Evolutionary conservation across 1,284 basidiomycete species (phyloP).

Genomic region (Phellopilus nigrolimitatus): DNA sequence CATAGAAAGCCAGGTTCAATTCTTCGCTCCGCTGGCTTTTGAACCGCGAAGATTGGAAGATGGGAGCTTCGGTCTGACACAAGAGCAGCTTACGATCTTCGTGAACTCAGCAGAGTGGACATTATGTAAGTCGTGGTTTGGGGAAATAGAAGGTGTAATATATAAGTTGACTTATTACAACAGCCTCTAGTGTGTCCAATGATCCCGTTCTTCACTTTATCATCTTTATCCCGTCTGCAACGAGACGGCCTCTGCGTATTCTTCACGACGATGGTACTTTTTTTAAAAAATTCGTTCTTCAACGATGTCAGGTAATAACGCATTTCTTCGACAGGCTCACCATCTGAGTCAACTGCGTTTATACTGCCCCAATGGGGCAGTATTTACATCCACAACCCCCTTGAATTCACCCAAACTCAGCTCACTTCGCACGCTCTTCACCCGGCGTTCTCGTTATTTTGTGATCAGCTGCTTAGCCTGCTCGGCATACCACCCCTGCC

Average conservation of each 20-base stretch:
- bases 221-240: conserved; percentile 77
- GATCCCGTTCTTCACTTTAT: conserved; percentile 93
- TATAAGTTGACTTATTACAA: conserved; percentile 6
- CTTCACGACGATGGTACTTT: conserved; percentile 51
- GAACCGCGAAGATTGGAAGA: conserved; percentile 44
- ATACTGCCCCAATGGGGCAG: conserved; percentile 95
- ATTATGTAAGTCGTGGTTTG: conserved; percentile 61
- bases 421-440: conserved; percentile 45
- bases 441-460: conserved; percentile 67
- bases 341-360: conserved; percentile 62
- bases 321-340: conserved; percentile 31
- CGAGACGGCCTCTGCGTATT: conserved; percentile 68
- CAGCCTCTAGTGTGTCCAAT: conserved; percentile 79
- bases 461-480: conserved; percentile 68
- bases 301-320: too few relatives aligned
- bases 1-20: conserved; percentile 91
- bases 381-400: conserved; percentile 76
- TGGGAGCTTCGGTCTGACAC: conserved; percentile 54
- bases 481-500: conserved; percentile 75
- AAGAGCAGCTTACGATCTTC: conserved; percentile 85
- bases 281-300: conserved; percentile 10
- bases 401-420: conserved; percentile 25
- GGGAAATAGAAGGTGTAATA: background rate
- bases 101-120: conserved; percentile 97
- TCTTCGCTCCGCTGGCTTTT: conserved; percentile 87